phyloP scores from a whole-genome alignment of 2,329 filamentous ascomycete species.

The Cladophialophora yegresii region DNA sequence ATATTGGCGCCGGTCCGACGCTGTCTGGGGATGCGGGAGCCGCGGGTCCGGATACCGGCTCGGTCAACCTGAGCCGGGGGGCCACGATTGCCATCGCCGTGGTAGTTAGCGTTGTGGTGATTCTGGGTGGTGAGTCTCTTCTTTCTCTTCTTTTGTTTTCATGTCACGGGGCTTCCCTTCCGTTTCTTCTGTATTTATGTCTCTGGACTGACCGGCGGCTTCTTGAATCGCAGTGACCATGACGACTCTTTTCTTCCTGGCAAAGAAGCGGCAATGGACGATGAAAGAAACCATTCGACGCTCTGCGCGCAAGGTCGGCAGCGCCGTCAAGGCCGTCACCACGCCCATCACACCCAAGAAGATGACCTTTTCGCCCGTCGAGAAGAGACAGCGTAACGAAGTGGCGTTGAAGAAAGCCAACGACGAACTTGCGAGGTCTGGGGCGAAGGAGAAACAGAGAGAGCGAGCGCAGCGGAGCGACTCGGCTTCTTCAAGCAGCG shows the following conservation, averaged over 20 bases:
- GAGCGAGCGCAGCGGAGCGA: neutral
- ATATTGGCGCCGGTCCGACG: constrained; percentile 37
- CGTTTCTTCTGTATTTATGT: neutral
- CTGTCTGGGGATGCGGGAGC: constrained; percentile 62
- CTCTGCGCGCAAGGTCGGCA: constrained; percentile 56
- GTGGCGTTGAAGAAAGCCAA: constrained; percentile 20
- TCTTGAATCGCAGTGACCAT: constrained; percentile 22
- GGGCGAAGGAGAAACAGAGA: constrained; percentile 1
- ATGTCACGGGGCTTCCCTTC: neutral
- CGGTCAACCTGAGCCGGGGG: constrained; percentile 66
- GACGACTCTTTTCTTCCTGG: constrained; percentile 71
- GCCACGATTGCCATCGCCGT: constrained; percentile 74
- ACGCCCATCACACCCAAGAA: constrained; percentile 36
- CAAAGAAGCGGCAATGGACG: constrained; percentile 84
- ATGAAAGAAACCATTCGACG: constrained; percentile 70
- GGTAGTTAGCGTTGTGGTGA: constrained; percentile 65
- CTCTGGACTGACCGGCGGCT: constrained; percentile 6
- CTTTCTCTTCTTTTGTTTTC: neutral
- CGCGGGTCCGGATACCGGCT: constrained; percentile 61
- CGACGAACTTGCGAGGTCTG: neutral
- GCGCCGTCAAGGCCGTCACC: constrained; percentile 36
- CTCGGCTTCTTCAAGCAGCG: constrained; percentile 9
- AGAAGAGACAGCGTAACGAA: constrained; percentile 19
- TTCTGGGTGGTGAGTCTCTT: constrained; percentile 66
- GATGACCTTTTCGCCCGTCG: constrained; percentile 26